phyloP scores from a whole-genome alignment of 345 rosid species.

The Euphorbia lathyris region DNA sequence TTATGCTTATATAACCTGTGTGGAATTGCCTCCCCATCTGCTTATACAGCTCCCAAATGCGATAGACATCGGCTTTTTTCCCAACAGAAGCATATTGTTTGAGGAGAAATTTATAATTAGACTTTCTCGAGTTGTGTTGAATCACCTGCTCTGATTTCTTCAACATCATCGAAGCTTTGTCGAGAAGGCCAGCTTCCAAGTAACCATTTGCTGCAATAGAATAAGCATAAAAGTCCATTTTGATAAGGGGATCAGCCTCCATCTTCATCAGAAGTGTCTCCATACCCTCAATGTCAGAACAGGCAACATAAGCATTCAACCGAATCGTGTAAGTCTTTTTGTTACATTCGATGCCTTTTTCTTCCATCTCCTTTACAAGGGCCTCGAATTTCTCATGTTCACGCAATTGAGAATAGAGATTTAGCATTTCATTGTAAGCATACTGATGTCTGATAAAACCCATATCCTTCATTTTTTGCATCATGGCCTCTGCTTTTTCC shows the following conservation, averaged over 20 bases:
- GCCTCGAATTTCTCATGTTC: not conserved
- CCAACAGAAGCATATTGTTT: conserved; percentile 20
- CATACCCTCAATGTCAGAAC: not conserved
- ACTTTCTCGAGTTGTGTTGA: not conserved
- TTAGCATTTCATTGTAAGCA: not conserved
- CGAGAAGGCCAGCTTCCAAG: conserved; percentile 21
- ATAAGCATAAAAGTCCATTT: conserved; percentile 18
- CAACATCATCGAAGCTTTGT: conserved; percentile 22
- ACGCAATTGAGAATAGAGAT: not conserved
- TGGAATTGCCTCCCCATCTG: not conserved
- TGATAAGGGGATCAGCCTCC: conserved; percentile 4
- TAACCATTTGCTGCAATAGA: conserved; percentile 27
- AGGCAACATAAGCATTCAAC: not conserved
- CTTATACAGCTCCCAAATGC: conserved; percentile 29
- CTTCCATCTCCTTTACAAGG: not conserved
- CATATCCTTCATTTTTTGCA: not conserved
- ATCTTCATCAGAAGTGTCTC: conserved; percentile 11
- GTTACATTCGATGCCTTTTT: not conserved
- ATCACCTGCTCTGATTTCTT: conserved; percentile 23
- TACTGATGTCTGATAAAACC: not conserved
- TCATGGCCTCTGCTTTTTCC: not conserved
- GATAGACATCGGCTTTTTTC: conserved; percentile 24
- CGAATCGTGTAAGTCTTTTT: not conserved
- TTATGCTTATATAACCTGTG: conserved; percentile 31
- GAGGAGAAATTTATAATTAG: conserved; percentile 11